These are phyloP conservation scores for Candida labiduridarum DNA, from an alignment of 1,139 yeast genomes.

Conservation along the genomic window DNA sequence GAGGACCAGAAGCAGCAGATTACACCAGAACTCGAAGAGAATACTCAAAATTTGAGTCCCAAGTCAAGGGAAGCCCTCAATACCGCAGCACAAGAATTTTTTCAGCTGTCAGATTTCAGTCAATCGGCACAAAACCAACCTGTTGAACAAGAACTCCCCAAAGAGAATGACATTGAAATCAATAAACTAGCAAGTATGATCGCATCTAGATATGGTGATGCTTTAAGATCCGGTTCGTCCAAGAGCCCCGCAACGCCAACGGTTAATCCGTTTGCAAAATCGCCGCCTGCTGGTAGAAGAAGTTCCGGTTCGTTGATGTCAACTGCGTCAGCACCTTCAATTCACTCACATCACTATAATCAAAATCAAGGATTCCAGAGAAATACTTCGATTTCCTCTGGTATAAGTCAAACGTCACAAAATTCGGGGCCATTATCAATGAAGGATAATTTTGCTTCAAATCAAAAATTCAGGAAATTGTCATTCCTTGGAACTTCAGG, in stretches of 20 bases:
- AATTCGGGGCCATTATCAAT: background rate
- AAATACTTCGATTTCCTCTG: slow-evolving; percentile 10
- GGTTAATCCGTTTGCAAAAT: background rate
- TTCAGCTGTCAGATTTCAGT: background rate
- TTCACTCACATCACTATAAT: slow-evolving; percentile 3
- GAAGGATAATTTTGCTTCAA: background rate
- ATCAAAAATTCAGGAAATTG: slow-evolving; percentile 14
- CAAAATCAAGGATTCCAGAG: slow-evolving; percentile 14
- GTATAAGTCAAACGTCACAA: slow-evolving; percentile 6
- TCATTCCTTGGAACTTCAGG: slow-evolving; percentile 12
- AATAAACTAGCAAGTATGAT: slow-evolving; percentile 9
- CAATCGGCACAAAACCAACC: background rate
- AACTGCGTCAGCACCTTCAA: slow-evolving; percentile 4
- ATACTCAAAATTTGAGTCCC: too few relatives aligned
- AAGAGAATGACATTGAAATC: background rate
- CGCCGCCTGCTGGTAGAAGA: slow-evolving; percentile 8
- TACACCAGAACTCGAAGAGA: background rate
- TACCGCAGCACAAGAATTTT: background rate
- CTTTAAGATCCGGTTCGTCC: slow-evolving; percentile 6
- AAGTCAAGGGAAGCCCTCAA: slow-evolving; percentile 1
- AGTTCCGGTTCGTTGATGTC: slow-evolving; percentile 13
- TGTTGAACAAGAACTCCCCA: background rate
- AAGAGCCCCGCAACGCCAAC: background rate
- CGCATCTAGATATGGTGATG: slow-evolving; percentile 11
- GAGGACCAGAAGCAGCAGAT: background rate